Percentiles rank a stretch among this genome's conserved stretches.
Evolutionary conservation across 2,329 filamentous ascomycete species (phyloP).

Genomic region (Blastomyces emzantsi): DNA sequence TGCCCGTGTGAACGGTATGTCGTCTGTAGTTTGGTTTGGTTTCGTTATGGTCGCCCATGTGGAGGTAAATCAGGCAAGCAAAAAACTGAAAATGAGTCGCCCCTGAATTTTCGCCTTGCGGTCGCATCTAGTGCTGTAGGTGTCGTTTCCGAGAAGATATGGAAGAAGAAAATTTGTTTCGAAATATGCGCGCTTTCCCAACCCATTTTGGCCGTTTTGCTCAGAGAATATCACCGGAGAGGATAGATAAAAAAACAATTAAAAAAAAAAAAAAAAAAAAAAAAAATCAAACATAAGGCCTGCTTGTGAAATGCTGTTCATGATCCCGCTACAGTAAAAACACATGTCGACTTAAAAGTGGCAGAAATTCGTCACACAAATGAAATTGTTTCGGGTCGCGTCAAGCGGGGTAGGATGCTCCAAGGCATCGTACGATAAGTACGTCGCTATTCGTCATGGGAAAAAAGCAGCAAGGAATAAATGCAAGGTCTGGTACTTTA

Average conservation of each 20-base stretch:
- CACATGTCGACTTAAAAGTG: neutral
- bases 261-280: conserved; percentile 14
- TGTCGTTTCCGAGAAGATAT: conserved; percentile 18
- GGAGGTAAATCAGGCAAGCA: conserved; percentile 1
- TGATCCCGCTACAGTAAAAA: conserved; percentile 21
- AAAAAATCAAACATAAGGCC: conserved; percentile 21
- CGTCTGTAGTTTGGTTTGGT: conserved; percentile 1
- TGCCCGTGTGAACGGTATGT: conserved; percentile 14
- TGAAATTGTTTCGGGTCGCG: conserved; percentile 8
- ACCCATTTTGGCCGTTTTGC: conserved; percentile 3
- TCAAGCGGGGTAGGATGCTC: conserved; percentile 13
- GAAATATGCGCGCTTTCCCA: conserved; percentile 2
- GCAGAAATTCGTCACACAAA: conserved; percentile 17
- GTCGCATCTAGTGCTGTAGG: conserved; percentile 8
- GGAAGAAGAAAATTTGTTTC: neutral
- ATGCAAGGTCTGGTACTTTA: neutral
- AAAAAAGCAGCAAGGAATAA: conserved; percentile 1
- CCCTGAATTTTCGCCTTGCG: conserved; percentile 8
- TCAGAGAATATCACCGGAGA: neutral
- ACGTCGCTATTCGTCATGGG: neutral
- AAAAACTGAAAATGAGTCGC: conserved; percentile 1
- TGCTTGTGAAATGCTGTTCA: conserved; percentile 8
- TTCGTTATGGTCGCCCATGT: conserved; percentile 4
- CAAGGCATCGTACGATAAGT: conserved; percentile 4
- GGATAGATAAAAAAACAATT: conserved; percentile 15